Evolutionary conservation across 495 filamentous ascomycete genomes (phyloP).

Genomic region (Glarea lozoyensis): DNA sequence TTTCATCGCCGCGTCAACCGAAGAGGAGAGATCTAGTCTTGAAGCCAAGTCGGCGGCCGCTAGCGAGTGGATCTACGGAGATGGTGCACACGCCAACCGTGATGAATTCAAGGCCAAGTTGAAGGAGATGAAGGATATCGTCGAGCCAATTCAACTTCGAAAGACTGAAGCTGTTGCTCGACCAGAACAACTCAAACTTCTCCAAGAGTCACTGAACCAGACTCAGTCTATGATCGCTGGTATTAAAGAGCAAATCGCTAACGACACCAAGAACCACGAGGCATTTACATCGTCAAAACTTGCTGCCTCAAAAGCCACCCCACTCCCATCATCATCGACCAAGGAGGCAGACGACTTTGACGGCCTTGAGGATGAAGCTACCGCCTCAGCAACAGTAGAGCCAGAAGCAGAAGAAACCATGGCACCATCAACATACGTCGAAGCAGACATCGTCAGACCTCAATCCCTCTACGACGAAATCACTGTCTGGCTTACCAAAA

Average conservation of each 20-base stretch:
- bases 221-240: constrained; percentile 40
- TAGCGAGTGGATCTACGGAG: constrained; percentile 86
- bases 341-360: constrained; percentile 40
- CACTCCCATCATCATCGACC: constrained; percentile 33
- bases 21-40: constrained; percentile 50
- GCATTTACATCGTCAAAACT: constrained; percentile 35
- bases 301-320: constrained; percentile 28
- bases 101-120: constrained; percentile 63
- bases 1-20: constrained; percentile 62
- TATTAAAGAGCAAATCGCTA: constrained; percentile 36
- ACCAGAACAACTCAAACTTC: constrained; percentile 52
- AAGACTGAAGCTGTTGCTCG: constrained; percentile 57
- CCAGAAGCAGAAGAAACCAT: constrained; percentile 28
- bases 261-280: constrained; percentile 28
- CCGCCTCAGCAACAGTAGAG: constrained; percentile 29
- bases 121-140: constrained; percentile 61
- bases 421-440: constrained; percentile 45
- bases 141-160: constrained; percentile 57
- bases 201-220: constrained; percentile 53
- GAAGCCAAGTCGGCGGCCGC: constrained; percentile 54
- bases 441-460: constrained; percentile 52
- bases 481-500: constrained; percentile 58
- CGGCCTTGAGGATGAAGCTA: constrained; percentile 52
- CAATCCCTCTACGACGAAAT: constrained; percentile 37
- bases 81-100: constrained; percentile 65